Conservation (phyloP, 1,284 basidiomycete genomes). For the Microbotryum lychnidis-dioicae region DNA sequence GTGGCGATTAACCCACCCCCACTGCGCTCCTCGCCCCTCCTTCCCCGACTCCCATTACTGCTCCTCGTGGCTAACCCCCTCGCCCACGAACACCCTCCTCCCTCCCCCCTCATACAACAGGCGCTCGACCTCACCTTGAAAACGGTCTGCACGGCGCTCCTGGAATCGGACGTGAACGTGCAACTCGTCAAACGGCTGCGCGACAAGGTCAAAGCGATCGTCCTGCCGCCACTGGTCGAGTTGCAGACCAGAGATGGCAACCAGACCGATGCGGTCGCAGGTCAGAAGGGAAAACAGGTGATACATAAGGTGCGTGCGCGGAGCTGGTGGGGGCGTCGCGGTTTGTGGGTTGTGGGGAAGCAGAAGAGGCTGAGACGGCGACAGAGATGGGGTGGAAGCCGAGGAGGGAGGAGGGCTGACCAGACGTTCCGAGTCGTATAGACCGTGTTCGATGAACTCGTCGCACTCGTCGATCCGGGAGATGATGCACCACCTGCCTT, state of each 20-base stretch:
- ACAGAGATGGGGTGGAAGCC: not conserved
- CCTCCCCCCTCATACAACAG: slow-evolving; percentile 44
- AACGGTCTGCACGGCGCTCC: slow-evolving; percentile 84
- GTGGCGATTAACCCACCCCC: not conserved
- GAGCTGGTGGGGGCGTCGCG: too few relatives aligned
- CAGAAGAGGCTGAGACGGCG: too few relatives aligned
- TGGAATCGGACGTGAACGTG: slow-evolving; percentile 97
- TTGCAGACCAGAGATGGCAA: slow-evolving; percentile 54
- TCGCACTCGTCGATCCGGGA: slow-evolving; percentile 86
- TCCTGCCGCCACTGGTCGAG: slow-evolving; percentile 64
- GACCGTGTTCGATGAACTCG: slow-evolving; percentile 96
- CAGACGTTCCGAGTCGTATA: slow-evolving; percentile 38
- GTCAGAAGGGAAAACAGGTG: slow-evolving; percentile 65
- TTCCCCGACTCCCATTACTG: slow-evolving; percentile 8
- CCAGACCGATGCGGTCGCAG: slow-evolving; percentile 49
- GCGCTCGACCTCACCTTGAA: slow-evolving; percentile 90
- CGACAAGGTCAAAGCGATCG: slow-evolving; percentile 80
- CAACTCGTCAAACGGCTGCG: slow-evolving; percentile 83
- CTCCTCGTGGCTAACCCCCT: not conserved
- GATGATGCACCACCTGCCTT: slow-evolving; percentile 48
- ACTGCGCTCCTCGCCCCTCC: not conserved
- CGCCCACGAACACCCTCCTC: slow-evolving; percentile 17
- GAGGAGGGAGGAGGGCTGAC: not conserved
- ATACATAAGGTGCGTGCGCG: slow-evolving; percentile 65
- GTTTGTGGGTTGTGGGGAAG: not conserved